These are phyloP conservation scores for Suillus variegatus DNA, from an alignment of 768 basidiomycete species.

Conservation along the genomic window DNA sequence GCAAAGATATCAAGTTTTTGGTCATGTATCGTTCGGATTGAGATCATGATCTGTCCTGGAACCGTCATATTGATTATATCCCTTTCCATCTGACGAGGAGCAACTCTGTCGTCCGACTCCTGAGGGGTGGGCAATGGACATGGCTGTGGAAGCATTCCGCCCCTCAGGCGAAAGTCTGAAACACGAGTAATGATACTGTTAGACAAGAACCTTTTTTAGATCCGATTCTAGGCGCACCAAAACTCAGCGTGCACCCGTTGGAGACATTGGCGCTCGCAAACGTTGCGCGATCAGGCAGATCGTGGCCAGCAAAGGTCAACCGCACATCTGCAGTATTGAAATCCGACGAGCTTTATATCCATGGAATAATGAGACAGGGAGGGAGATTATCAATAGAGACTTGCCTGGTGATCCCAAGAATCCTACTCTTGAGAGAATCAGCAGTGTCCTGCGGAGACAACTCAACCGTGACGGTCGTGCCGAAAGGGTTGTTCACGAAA, in stretches of 20 bases:
- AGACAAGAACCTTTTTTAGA: not conserved
- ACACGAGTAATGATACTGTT: not conserved
- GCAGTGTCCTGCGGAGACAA: slow-evolving; percentile 4
- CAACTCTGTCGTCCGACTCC: not conserved
- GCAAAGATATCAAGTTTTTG: slow-evolving; percentile 5
- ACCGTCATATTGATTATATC: not conserved
- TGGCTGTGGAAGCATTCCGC: slow-evolving; percentile 10
- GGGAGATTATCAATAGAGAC: not conserved
- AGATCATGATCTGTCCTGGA: slow-evolving; percentile 8
- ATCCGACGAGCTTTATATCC: not conserved
- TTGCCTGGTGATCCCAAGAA: slow-evolving; percentile 3
- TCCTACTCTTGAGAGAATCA: slow-evolving; percentile 5
- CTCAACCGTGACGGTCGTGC: slow-evolving; percentile 6
- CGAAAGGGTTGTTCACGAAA: slow-evolving; percentile 8
- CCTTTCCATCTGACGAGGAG: slow-evolving; percentile 1
- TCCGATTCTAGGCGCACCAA: not conserved
- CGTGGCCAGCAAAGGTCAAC: slow-evolving; percentile 4
- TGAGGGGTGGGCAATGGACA: not conserved
- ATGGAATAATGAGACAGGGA: not conserved
- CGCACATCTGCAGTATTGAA: slow-evolving; percentile 2
- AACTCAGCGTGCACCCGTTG: slow-evolving; percentile 1
- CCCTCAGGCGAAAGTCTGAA: slow-evolving; percentile 11
- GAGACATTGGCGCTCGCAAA: slow-evolving; percentile 1
- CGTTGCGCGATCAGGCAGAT: not conserved
- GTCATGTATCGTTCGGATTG: slow-evolving; percentile 5